Percentiles rank a stretch among this genome's conserved stretches.
These are phyloP conservation scores for Oryza nivara DNA, from an alignment of 176 grass and related monocot species.

Conservation along the genomic window DNA sequence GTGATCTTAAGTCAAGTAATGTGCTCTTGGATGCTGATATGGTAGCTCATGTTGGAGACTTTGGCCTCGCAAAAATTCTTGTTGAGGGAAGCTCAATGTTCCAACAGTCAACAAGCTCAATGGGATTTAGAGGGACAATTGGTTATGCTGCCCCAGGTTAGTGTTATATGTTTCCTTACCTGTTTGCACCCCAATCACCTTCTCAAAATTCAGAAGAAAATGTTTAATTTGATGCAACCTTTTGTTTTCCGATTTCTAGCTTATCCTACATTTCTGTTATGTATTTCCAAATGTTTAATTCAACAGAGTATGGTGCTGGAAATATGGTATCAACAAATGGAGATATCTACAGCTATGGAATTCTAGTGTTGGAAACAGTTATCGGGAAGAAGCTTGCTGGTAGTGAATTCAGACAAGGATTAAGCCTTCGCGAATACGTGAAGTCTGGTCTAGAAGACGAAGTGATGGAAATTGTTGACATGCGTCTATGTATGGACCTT, in stretches of 20 bases:
- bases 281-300: too few species aligned
- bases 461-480: constrained; percentile 19
- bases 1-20: constrained; percentile 33
- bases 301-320: constrained; percentile 29
- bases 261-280: too few species aligned
- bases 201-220: too few species aligned
- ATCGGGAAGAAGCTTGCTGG: constrained; percentile 46
- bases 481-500: background rate
- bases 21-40: constrained; percentile 33
- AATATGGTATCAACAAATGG: constrained; percentile 46
- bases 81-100: background rate
- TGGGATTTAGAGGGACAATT: constrained; percentile 29
- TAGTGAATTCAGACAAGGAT: background rate
- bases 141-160: constrained; percentile 36
- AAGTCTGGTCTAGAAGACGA: background rate
- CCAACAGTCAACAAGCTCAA: background rate
- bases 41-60: constrained; percentile 35
- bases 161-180: background rate
- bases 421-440: constrained; percentile 38
- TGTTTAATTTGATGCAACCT: too few species aligned
- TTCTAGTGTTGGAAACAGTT: constrained; percentile 44
- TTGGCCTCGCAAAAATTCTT: constrained; percentile 18
- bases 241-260: too few species aligned
- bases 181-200: too few species aligned
- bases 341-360: constrained; percentile 49